Conservation (phyloP, 75 land plant genomes). For the Cunninghamia lanceolata region DNA sequence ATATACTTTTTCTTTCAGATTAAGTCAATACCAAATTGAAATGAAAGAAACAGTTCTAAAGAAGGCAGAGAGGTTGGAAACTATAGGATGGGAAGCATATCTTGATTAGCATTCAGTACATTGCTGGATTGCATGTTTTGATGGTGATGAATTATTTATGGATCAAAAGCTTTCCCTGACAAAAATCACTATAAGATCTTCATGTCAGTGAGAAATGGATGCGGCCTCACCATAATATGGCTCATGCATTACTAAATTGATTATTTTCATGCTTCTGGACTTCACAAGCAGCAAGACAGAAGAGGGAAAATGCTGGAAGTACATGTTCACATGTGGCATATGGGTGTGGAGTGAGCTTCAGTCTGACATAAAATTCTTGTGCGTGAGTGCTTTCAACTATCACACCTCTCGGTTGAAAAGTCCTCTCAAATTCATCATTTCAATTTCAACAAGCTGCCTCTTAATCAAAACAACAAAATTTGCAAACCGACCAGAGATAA, state of each 20-base stretch:
- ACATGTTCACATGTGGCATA: not conserved
- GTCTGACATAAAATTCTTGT: not conserved
- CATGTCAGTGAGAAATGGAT: not conserved
- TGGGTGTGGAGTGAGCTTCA: not conserved
- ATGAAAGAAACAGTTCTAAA: constrained; percentile 56
- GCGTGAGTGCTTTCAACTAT: not conserved
- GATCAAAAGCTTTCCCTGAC: not conserved
- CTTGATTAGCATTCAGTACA: constrained; percentile 4
- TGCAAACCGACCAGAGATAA: not conserved
- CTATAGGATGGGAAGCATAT: constrained; percentile 72
- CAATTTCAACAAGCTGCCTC: not conserved
- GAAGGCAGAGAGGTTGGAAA: constrained; percentile 65
- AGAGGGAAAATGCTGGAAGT: not conserved
- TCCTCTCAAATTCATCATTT: not conserved
- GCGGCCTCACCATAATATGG: not conserved
- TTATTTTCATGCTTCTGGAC: not conserved
- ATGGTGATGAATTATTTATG: not conserved
- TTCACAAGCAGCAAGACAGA: not conserved
- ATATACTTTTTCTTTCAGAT: constrained; percentile 24
- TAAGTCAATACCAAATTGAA: constrained; percentile 52
- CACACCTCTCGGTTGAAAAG: not conserved
- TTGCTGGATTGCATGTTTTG: not conserved
- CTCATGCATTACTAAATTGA: not conserved
- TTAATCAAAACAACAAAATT: not conserved
- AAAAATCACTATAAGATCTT: not conserved